Evolutionary conservation across 2,329 filamentous ascomycete species (phyloP), one percentile per base, ranked within the genome.

Genomic region (Pseudogymnoascus sp.): DNA sequence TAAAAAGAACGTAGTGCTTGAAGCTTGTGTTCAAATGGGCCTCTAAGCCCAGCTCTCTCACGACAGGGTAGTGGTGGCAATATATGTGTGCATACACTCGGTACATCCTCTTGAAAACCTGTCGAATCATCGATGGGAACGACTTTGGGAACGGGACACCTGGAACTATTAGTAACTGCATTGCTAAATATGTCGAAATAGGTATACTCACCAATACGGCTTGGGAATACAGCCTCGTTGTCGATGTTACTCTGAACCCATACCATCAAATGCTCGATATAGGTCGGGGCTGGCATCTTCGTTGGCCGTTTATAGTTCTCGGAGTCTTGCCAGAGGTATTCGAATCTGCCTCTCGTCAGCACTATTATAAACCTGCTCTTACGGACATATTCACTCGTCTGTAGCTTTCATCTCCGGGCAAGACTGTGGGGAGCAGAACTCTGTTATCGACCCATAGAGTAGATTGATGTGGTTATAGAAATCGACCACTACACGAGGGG

Each of bases 361-460:
- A 8, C 4, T 63, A 23, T 64, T 43, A 63, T 62, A 6, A 13
- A 10, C 6, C 36, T 36, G 37, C n/a, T 3, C 11, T 61, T 13
- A 11, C 19, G 19, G 28, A 6, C 16, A 36, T 57, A 69, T 85
- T 68, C 83, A 95, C 89, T 99, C 95, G 79, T 99, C 96, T 8
- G 95, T 99, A n/a, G 95, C 95, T 79, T 99, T 99, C 95, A 99
- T 99, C 79, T 98, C 95, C 0, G 95, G 95, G 76, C 95, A 99
- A 68, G 92, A 92, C 75, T 95, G 90, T 34, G 95, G 93, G 25
- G 95, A 98, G 82, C 95, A 99, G 79, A 99, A 99, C 75, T 99
- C 95, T 66, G 95, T 99, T 75, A 99, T 99, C 69, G 95, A 95
- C 65, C 96, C 96, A 76, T 99, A 99, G 65, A 99, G 88, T 37